Base-by-base conservation (phyloP, 2,329 filamentous ascomycete genomes). In the Paraconiothyrium brasiliense region DNA sequence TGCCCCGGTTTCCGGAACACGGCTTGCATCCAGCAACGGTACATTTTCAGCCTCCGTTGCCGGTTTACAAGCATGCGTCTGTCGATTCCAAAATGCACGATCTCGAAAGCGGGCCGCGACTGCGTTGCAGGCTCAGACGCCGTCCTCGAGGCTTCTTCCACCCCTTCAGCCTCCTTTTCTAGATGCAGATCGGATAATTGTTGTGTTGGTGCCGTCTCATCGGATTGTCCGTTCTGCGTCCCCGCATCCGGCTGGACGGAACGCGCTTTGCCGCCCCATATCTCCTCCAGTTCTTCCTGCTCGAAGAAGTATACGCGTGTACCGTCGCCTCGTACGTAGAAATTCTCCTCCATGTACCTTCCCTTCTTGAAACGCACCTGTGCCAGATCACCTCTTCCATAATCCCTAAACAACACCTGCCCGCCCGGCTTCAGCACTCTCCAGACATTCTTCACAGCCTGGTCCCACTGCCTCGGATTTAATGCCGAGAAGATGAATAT, bases 281-380 rank as follows among this genome's bases (percentile, higher is more conserved):
- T 94, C 47, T 85, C 78, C 57, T 86, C 85, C 57, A 99, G 82
- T 80, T 99, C 90, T 37, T 94, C 89, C 77, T 89, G 85, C 60
- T 97, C 94, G 74, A 99, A 99, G 79, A 99, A 99, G 79, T 98
- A 99, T 0, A 99, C 95, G 7, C 95, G 87, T 4, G 95, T 99
- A 1, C 95, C 95, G 78, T 99, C 95, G 1, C 95, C 95, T 37
- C 95, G 85, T 48, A 97, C 92, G 77, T 99, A 99, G 73, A 99
- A 99, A 75, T 98, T 99, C 79, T 98, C 95, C 59, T 93, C 92
- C 75, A 99, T 85, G 74, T 94, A 98, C 44, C 95, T 86, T 13
- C 93, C 93, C 81, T 97, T 97, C 82, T 95, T 97, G 83, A 99
- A 98, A 61, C 95, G 87, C 63, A 99, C 95, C 83, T 99, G 95